Percentiles rank a stretch among this genome's conserved stretches.
These are phyloP conservation scores for Claviceps sorghi DNA, from an alignment of 2,329 filamentous ascomycete genomes.

Conservation along the genomic window DNA sequence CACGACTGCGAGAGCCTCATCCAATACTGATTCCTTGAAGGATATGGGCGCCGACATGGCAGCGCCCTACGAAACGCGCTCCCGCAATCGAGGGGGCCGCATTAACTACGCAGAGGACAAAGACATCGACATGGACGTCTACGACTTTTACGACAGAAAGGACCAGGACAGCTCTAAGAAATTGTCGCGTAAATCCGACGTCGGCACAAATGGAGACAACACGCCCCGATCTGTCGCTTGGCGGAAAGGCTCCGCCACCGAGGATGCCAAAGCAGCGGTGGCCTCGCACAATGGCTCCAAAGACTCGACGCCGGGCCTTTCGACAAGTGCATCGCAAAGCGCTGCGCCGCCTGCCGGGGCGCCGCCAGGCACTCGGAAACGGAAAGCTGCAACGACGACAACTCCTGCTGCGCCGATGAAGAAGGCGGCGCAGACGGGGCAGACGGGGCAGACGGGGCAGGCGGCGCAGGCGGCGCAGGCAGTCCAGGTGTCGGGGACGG, in stretches of 20 bases:
- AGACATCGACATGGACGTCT: constrained; percentile 74
- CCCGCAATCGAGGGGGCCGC: constrained; percentile 74
- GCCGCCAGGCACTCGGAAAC: constrained; percentile 55
- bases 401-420: constrained; percentile 9
- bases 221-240: constrained; percentile 21
- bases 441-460: constrained; percentile 12
- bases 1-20: constrained; percentile 32
- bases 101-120: constrained; percentile 92
- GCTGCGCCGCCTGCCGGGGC: constrained; percentile 34
- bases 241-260: constrained; percentile 26
- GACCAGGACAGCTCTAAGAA: constrained; percentile 42
- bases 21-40: constrained; percentile 32
- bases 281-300: constrained; percentile 22
- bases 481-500: constrained; percentile 23
- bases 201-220: constrained; percentile 22
- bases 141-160: constrained; percentile 51
- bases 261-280: constrained; percentile 24
- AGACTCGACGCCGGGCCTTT: constrained; percentile 12
- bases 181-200: constrained; percentile 31
- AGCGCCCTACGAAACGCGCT: constrained; percentile 80
- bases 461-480: constrained; percentile 13
- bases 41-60: constrained; percentile 37
- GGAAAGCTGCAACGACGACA: constrained; percentile 49
- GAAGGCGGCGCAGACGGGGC: constrained; percentile 9
- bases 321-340: constrained; percentile 17